Conservation (phyloP, 306 rosid genomes). For the Medicago ruthenica region DNA sequence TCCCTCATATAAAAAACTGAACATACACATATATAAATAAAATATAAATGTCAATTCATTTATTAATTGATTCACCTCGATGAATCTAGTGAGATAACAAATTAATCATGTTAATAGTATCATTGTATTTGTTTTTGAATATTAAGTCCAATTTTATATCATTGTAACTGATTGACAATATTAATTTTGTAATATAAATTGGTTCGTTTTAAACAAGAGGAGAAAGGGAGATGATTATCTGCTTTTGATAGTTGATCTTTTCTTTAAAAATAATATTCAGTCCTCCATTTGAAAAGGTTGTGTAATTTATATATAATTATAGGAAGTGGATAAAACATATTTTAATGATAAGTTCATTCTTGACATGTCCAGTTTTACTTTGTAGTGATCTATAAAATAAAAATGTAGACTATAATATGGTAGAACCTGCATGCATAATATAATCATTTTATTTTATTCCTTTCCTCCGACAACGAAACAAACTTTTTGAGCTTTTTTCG, state of each 20-base stretch:
- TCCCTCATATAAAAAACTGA: background rate
- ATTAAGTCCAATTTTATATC: slow-evolving; percentile 23
- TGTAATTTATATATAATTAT: slow-evolving; percentile 5
- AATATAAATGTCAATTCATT: slow-evolving; percentile 35
- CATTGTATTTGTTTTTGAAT: background rate
- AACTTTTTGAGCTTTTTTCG: background rate
- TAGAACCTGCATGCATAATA: background rate
- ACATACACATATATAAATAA: slow-evolving; percentile 5
- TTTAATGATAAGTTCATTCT: slow-evolving; percentile 22
- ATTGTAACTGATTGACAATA: background rate
- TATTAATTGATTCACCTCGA: slow-evolving; percentile 25
- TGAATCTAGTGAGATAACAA: slow-evolving; percentile 16
- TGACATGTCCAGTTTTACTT: slow-evolving; percentile 27
- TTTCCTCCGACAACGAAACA: slow-evolving; percentile 44
- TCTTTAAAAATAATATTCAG: background rate
- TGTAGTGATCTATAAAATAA: slow-evolving; percentile 23
- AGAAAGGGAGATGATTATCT: slow-evolving; percentile 12
- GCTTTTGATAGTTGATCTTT: slow-evolving; percentile 16
- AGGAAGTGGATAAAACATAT: slow-evolving; percentile 28
- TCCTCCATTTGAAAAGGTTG: slow-evolving; percentile 6
- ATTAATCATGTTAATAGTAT: background rate
- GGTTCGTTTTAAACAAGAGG: slow-evolving; percentile 1
- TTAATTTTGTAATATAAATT: background rate
- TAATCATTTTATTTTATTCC: slow-evolving; percentile 7
- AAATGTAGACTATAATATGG: slow-evolving; percentile 30